Percentiles rank a stretch among this genome's conserved stretches.
These are phyloP conservation scores for Talaromyces amestolkiae DNA, from an alignment of 2,329 filamentous ascomycete genomes.

Conservation along the genomic window DNA sequence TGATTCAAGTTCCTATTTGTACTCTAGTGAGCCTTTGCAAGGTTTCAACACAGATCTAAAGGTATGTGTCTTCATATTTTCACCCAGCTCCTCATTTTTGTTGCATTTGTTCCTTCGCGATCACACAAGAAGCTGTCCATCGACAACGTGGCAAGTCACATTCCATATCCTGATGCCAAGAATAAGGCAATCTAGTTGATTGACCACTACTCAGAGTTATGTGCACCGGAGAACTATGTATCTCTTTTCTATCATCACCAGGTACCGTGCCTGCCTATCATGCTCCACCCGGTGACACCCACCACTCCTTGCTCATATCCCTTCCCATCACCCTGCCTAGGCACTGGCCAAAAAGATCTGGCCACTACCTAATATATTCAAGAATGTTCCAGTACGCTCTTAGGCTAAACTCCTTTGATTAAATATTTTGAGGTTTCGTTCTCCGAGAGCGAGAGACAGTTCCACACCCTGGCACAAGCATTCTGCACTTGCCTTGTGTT, in stretches of 20 bases:
- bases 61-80: background rate
- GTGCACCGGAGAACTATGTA: background rate
- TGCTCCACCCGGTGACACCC: conserved; percentile 8
- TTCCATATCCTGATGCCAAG: conserved; percentile 10
- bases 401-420: background rate
- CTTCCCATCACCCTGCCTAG: background rate
- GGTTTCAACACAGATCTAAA: background rate
- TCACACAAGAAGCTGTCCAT: background rate
- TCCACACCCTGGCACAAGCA: background rate
- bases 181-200: background rate
- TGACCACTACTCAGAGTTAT: background rate
- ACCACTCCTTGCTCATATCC: background rate
- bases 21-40: no score
- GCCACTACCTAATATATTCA: background rate
- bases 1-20: background rate
- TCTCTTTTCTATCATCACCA: background rate
- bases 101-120: conserved; percentile 1
- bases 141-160: conserved; percentile 13
- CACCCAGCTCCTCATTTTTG: background rate
- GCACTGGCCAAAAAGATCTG: background rate
- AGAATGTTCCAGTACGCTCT: conserved; percentile 7
- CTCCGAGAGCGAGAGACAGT: background rate
- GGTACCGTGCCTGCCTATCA: conserved; percentile 10
- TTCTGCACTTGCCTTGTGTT: background rate
- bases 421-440: background rate